Conservation (phyloP, 352 stramenopile genomes). For the Pythium utonaiense region DNA sequence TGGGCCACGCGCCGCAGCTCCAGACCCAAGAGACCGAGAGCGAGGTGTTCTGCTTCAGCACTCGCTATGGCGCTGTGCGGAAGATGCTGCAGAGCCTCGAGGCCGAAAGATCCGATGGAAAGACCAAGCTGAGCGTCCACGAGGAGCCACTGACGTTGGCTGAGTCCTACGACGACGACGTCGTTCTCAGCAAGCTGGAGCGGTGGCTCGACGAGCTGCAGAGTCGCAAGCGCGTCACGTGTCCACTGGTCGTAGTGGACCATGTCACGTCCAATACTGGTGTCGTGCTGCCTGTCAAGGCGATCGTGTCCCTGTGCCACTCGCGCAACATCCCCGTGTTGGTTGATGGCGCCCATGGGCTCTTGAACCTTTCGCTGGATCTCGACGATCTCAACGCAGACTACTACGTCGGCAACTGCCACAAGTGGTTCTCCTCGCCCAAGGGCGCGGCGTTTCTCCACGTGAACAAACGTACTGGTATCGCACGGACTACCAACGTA, state of each 20-base stretch:
- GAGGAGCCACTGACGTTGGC: conserved; percentile 62
- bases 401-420: conserved; percentile 93
- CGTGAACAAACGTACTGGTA: conserved; percentile 36
- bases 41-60: conserved; percentile 72
- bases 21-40: conserved; percentile 14
- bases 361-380: conserved; percentile 81
- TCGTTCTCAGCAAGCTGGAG: conserved; percentile 39
- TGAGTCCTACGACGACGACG: conserved; percentile 56
- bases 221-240: conserved; percentile 27
- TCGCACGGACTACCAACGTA: conserved; percentile 16
- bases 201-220: conserved; percentile 23
- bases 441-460: conserved; percentile 88
- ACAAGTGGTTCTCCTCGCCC: conserved; percentile 94
- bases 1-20: not conserved
- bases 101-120: conserved; percentile 1
- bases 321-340: conserved; percentile 53
- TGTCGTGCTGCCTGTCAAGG: conserved; percentile 79
- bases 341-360: conserved; percentile 90
- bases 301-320: conserved; percentile 68
- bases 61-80: conserved; percentile 90
- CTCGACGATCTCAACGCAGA: conserved; percentile 71
- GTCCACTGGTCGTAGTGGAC: conserved; percentile 85
- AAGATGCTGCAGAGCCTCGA: conserved; percentile 83
- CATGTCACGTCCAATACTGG: conserved; percentile 94
- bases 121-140: conserved; percentile 33